A percentile compares a stretch with the other conserved stretches of the same genome.
phyloP scores from a whole-genome alignment of 805 yeast species.

The Scheffersomyces lignosus region DNA sequence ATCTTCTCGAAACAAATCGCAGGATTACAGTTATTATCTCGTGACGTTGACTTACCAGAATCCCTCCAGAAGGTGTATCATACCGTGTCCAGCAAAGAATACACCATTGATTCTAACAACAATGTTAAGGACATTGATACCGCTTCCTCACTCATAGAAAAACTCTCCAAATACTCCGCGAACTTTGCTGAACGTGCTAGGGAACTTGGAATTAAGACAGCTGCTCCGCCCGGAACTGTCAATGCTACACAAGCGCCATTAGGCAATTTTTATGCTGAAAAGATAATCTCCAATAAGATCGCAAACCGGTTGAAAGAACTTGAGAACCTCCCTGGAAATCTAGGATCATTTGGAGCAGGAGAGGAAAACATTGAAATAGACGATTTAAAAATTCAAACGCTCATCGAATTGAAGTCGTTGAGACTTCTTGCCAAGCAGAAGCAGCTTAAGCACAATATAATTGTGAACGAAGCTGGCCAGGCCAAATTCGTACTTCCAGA shows the following conservation, averaged over 20 bases:
- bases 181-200: conserved; percentile 38
- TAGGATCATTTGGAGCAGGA: conserved; percentile 55
- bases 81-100: too few relatives aligned
- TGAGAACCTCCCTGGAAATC: conserved; percentile 66
- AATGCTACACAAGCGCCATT: conserved; percentile 42
- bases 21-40: conserved; percentile 63
- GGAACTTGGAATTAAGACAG: conserved; percentile 37
- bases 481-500: conserved; percentile 56
- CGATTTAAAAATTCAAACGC: conserved; percentile 59
- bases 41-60: conserved; percentile 64
- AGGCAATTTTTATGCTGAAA: conserved; percentile 55
- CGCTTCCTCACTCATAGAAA: not conserved
- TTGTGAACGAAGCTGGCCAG: conserved; percentile 53
- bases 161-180: not conserved
- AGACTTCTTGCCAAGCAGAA: conserved; percentile 70
- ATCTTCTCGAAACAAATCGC: conserved; percentile 58
- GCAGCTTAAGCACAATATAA: conserved; percentile 59
- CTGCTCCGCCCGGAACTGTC: conserved; percentile 18
- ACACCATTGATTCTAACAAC: not conserved
- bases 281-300: conserved; percentile 52
- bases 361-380: conserved; percentile 39
- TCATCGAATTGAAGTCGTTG: conserved; percentile 69
- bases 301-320: conserved; percentile 58
- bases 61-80: conserved; percentile 45
- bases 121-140: not conserved